Base-by-base conservation (phyloP, 768 basidiomycete species). In the Boletus rex-veris region DNA sequence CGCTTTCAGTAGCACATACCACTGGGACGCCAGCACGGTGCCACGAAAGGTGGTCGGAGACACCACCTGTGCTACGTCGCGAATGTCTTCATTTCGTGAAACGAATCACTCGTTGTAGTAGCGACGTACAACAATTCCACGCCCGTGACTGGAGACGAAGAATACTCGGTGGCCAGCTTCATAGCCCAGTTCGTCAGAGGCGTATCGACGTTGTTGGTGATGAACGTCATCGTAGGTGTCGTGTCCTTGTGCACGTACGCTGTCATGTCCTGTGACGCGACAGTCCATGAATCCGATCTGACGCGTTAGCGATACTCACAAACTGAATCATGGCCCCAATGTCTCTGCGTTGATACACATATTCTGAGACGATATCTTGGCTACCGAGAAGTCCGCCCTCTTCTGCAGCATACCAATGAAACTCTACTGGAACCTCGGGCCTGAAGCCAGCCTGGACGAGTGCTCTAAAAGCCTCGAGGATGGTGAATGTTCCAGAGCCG, bases 381-480 rank as follows among this genome's bases (percentile, higher is more conserved):
- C 19, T 19, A 19, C 19, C 21, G 21, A 64, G 48, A 28, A 57
- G 46, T 31, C 62, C 55, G 45, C 55, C 67, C 45, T 69, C 88
- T 75, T 90, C 88, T 40, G 84, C 88, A 47, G 88, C 85, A 65
- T 90, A 92, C 90, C 88, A 90, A 59, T 90, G 87, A 69, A 91
- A 91, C 64, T 92, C 87, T 33, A 91, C 76, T 6, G 24, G 24
- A 26, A 26, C 4, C 24, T 26, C 6, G 24, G 83, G 89, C 39
- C 68, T 79, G 76, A 86, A 91, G 64, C 84, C 81, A 36, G 85
- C 78, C 26, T 80, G 77, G 58, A 91, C 75, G 53, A 91, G 74
- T 12, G 80, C 85, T 36, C 88, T 80, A 66, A 88, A 90, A 16
- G 86, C 77, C 72, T 90, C 90, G 38, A 90, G 71, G 58, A 90